These are phyloP conservation scores for Crithidia fasciculata DNA, from an alignment of 208 protist genomes.

Conservation along the genomic window DNA sequence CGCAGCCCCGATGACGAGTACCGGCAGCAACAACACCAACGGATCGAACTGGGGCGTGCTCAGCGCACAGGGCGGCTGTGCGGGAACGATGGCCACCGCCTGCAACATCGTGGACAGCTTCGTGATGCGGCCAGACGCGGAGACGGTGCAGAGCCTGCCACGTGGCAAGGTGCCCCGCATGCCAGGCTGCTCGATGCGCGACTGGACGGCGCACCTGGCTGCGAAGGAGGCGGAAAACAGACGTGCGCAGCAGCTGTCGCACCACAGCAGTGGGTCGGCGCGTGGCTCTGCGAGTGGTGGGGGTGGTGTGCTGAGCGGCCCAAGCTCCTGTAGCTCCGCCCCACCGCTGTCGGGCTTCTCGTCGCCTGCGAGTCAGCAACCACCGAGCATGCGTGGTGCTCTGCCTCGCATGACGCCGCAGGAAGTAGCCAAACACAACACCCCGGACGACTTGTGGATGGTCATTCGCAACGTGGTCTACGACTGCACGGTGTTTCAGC, in stretches of 20 bases:
- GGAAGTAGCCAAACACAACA: slow-evolving; percentile 68
- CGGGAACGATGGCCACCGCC: no score
- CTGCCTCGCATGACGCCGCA: slow-evolving; percentile 44
- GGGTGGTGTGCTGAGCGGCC: slow-evolving; percentile 4
- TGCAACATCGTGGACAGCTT: slow-evolving; percentile 11
- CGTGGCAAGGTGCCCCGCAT: slow-evolving; percentile 31
- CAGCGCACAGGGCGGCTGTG: not conserved
- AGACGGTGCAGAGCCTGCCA: slow-evolving; percentile 23
- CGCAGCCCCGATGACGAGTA: slow-evolving; percentile 19
- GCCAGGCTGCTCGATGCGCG: slow-evolving; percentile 46
- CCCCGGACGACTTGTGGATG: slow-evolving; percentile 73
- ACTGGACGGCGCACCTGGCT: slow-evolving; percentile 42
- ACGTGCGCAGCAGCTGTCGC: slow-evolving; percentile 18
- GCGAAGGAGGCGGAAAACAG: slow-evolving; percentile 18
- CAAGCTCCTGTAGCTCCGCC: slow-evolving; percentile 7
- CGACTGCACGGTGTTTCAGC: slow-evolving; percentile 74
- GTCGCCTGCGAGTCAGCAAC: slow-evolving; percentile 9
- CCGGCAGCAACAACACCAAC: slow-evolving; percentile 17
- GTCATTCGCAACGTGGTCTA: slow-evolving; percentile 78
- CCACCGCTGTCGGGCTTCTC: not conserved
- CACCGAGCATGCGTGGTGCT: not conserved
- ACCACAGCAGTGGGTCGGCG: slow-evolving; percentile 2
- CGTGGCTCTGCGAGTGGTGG: not conserved
- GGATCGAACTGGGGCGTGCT: not conserved
- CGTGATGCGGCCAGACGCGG: slow-evolving; percentile 28